These are phyloP conservation scores for Aspergillus sp. DNA, from an alignment of 2,329 filamentous ascomycete genomes.

Conservation along the genomic window DNA sequence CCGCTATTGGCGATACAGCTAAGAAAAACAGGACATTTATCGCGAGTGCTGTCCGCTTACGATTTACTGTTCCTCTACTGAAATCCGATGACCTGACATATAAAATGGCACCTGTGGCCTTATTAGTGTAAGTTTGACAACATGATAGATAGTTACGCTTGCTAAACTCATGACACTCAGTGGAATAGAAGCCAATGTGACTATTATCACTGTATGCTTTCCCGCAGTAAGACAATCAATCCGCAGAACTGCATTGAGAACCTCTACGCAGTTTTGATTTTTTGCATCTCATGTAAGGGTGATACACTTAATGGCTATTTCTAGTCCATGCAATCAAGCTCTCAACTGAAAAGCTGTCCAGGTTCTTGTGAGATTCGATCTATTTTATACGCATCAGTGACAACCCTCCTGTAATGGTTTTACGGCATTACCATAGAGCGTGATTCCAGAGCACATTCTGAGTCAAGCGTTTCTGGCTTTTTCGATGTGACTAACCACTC, in stretches of 20 bases:
- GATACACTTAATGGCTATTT: neutral
- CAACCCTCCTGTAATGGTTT: neutral
- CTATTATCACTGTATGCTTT: neutral
- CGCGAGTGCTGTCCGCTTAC: neutral
- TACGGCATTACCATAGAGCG: neutral
- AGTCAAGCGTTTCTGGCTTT: neutral
- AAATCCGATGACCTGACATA: neutral
- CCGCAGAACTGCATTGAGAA: neutral
- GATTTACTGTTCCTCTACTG: neutral
- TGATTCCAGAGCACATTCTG: neutral
- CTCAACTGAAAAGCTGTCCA: neutral
- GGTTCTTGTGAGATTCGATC: neutral
- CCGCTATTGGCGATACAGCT: neutral
- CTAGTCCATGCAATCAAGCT: neutral
- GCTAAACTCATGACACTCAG: neutral
- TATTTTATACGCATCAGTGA: neutral
- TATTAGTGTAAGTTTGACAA: neutral
- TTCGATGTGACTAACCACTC: neutral
- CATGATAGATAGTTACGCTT: neutral
- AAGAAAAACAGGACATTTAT: neutral
- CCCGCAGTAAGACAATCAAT: neutral
- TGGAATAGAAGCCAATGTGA: neutral
- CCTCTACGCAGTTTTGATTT: neutral
- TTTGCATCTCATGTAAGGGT: neutral
- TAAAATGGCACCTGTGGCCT: neutral